Evolutionary conservation across 768 basidiomycete species (phyloP).

Genomic region (Suillus bovinus): DNA sequence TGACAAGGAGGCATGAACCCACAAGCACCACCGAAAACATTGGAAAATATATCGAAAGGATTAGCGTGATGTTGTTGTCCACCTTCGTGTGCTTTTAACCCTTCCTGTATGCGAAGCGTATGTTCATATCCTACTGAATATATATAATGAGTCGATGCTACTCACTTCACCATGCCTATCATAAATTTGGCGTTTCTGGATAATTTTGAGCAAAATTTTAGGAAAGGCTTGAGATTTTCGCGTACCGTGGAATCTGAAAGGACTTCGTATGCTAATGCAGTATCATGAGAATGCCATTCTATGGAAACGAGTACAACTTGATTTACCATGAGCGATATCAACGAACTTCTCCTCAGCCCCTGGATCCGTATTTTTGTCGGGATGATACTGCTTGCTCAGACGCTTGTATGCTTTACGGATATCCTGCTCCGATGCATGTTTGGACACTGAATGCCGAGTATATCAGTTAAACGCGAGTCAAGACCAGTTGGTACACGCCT

Average conservation of each 20-base stretch:
- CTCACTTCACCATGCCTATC: constrained; percentile 88
- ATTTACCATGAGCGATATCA: constrained; percentile 83
- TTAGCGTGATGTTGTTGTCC: constrained; percentile 76
- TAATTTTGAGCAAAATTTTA: constrained; percentile 10
- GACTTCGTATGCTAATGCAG: constrained; percentile 81
- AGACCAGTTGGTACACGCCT: constrained; percentile 29
- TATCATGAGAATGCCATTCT: constrained; percentile 7
- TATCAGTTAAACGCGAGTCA: constrained; percentile 24
- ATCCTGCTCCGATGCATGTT: constrained; percentile 82
- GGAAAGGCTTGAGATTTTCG: constrained; percentile 22
- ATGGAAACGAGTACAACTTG: neutral
- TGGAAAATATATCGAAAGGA: constrained; percentile 93
- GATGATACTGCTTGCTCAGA: constrained; percentile 86
- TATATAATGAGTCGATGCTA: neutral
- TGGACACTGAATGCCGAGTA: constrained; percentile 47
- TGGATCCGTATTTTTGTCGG: constrained; percentile 91
- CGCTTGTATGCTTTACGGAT: constrained; percentile 92
- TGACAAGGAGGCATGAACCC: constrained; percentile 29
- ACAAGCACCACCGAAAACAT: constrained; percentile 88
- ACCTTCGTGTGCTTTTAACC: constrained; percentile 87
- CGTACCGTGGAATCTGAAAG: constrained; percentile 78
- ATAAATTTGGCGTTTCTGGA: constrained; percentile 88
- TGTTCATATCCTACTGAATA: constrained; percentile 15
- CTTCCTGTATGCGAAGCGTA: constrained; percentile 55
- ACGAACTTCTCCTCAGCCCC: constrained; percentile 86